phyloP scores from a whole-genome alignment of 2,329 filamentous ascomycete genomes.

The Cladosporium colombiae region DNA sequence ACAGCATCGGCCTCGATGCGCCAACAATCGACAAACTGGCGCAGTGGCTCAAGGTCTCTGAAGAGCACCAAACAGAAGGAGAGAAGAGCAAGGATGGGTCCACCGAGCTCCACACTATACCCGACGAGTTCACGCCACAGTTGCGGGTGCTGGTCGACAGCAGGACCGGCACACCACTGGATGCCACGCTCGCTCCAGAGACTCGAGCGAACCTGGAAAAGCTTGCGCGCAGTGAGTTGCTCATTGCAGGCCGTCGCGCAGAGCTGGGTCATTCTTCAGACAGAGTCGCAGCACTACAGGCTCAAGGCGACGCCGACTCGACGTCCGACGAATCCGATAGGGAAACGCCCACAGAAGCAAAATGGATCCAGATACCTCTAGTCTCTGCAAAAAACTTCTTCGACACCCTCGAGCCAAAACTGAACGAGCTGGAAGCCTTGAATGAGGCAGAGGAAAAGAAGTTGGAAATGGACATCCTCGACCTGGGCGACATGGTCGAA shows the following conservation, averaged over 20 bases:
- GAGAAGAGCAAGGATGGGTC: constrained; percentile 27
- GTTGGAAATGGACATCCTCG: constrained; percentile 63
- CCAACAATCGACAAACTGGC: constrained; percentile 69
- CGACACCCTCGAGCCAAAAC: constrained; percentile 69
- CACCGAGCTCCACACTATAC: constrained; percentile 28
- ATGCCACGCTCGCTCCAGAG: constrained; percentile 66
- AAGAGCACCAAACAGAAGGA: constrained; percentile 3
- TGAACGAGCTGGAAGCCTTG: constrained; percentile 67
- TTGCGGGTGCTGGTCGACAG: constrained; percentile 70
- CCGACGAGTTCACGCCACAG: constrained; percentile 61
- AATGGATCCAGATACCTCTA: constrained; percentile 70
- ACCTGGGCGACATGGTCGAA: constrained; percentile 65
- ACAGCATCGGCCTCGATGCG: constrained; percentile 69
- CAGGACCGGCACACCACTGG: constrained; percentile 65
- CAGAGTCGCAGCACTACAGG: not conserved
- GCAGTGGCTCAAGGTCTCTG: constrained; percentile 36
- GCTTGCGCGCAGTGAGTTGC: constrained; percentile 54
- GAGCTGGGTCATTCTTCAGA: constrained; percentile 25
- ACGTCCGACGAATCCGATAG: constrained; percentile 11
- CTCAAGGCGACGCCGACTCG: not conserved
- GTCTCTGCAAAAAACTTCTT: constrained; percentile 81
- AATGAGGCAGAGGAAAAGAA: constrained; percentile 66
- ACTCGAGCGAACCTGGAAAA: constrained; percentile 65
- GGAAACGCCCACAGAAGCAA: constrained; percentile 25
- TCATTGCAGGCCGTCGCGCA: constrained; percentile 40